Conservation (phyloP, 2,329 filamentous ascomycete genomes). For the Ascochyta viciae-villosae region DNA sequence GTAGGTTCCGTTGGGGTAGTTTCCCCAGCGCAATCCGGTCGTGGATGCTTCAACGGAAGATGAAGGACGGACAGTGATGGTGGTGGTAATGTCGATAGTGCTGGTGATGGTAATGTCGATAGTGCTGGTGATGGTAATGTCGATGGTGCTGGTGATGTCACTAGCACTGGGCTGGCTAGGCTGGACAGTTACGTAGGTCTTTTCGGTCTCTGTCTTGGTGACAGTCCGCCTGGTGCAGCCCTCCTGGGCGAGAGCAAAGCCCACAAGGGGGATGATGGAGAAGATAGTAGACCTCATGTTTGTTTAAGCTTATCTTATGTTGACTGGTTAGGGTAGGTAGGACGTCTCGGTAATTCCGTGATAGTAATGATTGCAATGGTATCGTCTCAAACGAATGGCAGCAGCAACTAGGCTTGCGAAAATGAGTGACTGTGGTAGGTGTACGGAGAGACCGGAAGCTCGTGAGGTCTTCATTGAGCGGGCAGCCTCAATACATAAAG, state of each 20-base stretch:
- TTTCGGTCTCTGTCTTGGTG: conserved; percentile 28
- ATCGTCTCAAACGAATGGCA: conserved; percentile 33
- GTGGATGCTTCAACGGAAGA: conserved; percentile 5
- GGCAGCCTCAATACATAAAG: conserved; percentile 26
- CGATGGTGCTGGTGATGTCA: conserved; percentile 24
- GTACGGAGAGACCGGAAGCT: conserved; percentile 18
- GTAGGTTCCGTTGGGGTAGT: conserved; percentile 25
- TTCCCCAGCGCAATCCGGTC: conserved; percentile 18
- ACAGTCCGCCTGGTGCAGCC: conserved; percentile 29
- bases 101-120: conserved; percentile 25
- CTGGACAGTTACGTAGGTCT: conserved; percentile 34
- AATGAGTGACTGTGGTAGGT: conserved; percentile 24
- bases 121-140: conserved; percentile 27
- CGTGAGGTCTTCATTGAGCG: conserved; percentile 10
- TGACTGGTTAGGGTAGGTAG: neutral
- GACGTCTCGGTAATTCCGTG: conserved; percentile 3
- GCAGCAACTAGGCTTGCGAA: conserved; percentile 40
- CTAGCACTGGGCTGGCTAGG: conserved; percentile 9
- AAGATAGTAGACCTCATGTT: conserved; percentile 39
- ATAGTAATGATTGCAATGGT: conserved; percentile 11
- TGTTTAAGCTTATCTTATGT: neutral
- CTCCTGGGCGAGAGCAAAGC: conserved; percentile 35
- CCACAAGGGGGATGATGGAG: conserved; percentile 34
- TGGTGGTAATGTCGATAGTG: conserved; percentile 23
- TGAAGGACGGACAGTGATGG: conserved; percentile 22